Conservation (phyloP, 495 filamentous ascomycete species). For the Apiosordaria backusii region DNA sequence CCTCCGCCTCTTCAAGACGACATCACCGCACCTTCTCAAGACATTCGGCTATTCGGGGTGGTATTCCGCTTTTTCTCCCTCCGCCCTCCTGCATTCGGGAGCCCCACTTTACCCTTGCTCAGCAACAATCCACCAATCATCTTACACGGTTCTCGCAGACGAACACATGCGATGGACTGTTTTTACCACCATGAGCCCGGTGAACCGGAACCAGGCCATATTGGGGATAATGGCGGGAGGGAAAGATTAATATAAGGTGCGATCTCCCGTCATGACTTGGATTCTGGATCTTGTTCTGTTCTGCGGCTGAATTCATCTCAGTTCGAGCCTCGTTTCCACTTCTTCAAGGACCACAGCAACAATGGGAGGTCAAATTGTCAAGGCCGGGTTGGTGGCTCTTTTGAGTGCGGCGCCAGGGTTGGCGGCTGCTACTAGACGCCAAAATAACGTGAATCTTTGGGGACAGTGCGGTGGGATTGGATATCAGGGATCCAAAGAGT, state of each 20-base stretch:
- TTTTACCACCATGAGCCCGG: conserved; percentile 13
- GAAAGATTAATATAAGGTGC: conserved; percentile 2
- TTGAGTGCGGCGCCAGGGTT: conserved; percentile 15
- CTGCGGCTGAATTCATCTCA: neutral
- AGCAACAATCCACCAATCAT: conserved; percentile 31
- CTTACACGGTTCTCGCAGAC: conserved; percentile 13
- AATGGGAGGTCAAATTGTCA: conserved; percentile 13
- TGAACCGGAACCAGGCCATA: conserved; percentile 13
- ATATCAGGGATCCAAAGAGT: conserved; percentile 18
- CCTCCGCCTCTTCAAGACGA: neutral
- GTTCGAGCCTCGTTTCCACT: neutral
- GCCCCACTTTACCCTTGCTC: conserved; percentile 12
- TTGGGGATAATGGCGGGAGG: neutral
- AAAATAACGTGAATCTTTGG: neutral
- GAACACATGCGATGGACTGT: neutral
- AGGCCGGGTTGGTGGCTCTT: conserved; percentile 10
- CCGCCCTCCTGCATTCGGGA: conserved; percentile 33
- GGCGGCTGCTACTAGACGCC: neutral
- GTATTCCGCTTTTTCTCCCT: conserved; percentile 30
- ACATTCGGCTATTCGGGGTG: conserved; percentile 28
- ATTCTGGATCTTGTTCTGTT: conserved; percentile 6
- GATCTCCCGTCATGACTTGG: neutral
- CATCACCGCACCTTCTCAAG: neutral
- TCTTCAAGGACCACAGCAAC: neutral
- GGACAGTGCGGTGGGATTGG: conserved; percentile 24